phyloP scores from a whole-genome alignment of 1,284 basidiomycete genomes.

The Puccinia coronata region DNA sequence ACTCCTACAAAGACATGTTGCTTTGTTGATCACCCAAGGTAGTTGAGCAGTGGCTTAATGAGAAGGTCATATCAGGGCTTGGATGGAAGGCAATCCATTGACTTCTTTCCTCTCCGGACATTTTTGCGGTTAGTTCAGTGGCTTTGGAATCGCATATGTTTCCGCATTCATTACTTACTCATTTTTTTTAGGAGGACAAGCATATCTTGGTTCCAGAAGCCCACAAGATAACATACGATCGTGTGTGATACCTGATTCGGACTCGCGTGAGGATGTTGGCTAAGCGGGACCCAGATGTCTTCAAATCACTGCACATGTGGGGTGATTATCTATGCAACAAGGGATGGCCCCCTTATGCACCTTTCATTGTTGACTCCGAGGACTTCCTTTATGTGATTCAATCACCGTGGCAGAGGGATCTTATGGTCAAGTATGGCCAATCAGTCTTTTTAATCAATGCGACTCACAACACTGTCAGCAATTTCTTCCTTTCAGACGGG shows the following conservation, averaged over 20 bases:
- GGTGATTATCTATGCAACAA: background rate
- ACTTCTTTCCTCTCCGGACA: background rate
- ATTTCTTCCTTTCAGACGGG: too few relatives aligned
- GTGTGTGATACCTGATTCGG: background rate
- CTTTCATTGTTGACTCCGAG: too few relatives aligned
- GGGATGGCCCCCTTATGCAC: background rate
- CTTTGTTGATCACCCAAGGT: background rate
- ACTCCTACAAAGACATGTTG: too few relatives aligned
- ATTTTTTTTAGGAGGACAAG: background rate
- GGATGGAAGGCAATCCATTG: too few relatives aligned
- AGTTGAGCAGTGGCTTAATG: background rate
- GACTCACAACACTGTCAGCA: too few relatives aligned
- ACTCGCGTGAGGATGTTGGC: background rate
- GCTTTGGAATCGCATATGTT: too few relatives aligned
- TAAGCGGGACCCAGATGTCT: background rate
- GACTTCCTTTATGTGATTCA: too few relatives aligned
- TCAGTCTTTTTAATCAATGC: too few relatives aligned
- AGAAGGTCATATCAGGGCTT: background rate
- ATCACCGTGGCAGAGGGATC: too few relatives aligned
- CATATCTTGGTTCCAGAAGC: too few relatives aligned
- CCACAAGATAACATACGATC: background rate
- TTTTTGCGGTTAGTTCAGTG: background rate
- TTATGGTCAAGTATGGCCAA: too few relatives aligned
- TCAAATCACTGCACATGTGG: background rate
- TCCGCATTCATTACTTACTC: too few relatives aligned